Percentiles rank a stretch among this genome's conserved stretches.
Evolutionary conservation across 108 stramenopile genomes (phyloP).

Genomic region (Skeletonema tropicum): DNA sequence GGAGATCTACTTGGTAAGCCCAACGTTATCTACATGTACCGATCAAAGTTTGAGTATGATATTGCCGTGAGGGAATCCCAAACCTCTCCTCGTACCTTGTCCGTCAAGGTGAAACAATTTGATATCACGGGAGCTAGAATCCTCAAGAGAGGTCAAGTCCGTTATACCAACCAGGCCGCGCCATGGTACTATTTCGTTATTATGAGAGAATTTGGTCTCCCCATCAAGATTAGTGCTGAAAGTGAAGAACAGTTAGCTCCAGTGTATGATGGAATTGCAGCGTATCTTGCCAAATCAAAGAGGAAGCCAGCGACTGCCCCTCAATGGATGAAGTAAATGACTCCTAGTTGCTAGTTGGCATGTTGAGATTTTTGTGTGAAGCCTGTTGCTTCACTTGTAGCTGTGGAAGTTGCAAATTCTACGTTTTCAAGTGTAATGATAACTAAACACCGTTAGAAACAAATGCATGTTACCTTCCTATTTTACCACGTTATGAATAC

Average conservation of each 20-base stretch:
- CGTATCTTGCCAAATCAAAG: slow-evolving; percentile 25
- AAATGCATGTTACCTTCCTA: not conserved
- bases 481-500: not conserved
- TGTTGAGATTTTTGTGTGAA: not conserved
- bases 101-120: slow-evolving; percentile 54
- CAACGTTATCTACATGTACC: slow-evolving; percentile 41
- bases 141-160: slow-evolving; percentile 21
- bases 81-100: slow-evolving; percentile 14
- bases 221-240: slow-evolving; percentile 40
- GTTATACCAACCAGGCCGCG: slow-evolving; percentile 7
- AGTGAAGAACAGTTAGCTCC: slow-evolving; percentile 28
- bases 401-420: not conserved
- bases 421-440: not conserved
- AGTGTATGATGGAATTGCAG: slow-evolving; percentile 30
- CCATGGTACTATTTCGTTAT: slow-evolving; percentile 40
- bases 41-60: slow-evolving; percentile 47
- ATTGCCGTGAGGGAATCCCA: slow-evolving; percentile 44
- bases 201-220: slow-evolving; percentile 23
- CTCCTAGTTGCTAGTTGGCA: not conserved
- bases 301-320: not conserved
- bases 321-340: not conserved
- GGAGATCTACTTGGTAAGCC: slow-evolving; percentile 43
- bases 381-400: not conserved
- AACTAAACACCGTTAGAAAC: not conserved
- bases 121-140: slow-evolving; percentile 37